Evolutionary conservation across 768 basidiomycete species (phyloP), one percentile per base, ranked within the genome.

Genomic region (Amanita exitialis): DNA sequence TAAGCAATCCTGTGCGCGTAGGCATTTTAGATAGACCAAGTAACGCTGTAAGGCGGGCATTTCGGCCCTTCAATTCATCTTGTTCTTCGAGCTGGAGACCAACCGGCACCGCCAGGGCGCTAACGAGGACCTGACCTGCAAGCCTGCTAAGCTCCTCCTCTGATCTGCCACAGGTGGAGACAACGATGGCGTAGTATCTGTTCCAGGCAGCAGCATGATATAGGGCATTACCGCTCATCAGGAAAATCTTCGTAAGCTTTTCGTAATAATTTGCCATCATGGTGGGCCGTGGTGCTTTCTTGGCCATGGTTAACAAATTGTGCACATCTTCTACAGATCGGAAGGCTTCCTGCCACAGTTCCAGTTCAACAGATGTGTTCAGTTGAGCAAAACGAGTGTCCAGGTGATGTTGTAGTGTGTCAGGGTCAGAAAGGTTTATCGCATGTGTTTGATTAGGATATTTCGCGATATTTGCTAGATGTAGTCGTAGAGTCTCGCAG

Each of bases 231-330:
- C 91, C 89, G 54, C 87, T 90, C 74, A 93, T 95, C 60, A 94
- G 76, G 75, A 97, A 99, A 56, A 99, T 95, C 62, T 86, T 87
- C 38, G 94, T 90, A 56, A 97, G 80, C 69, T 98, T 97, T 66
- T 97, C 93, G 69, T 98, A 98, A 70, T 97, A 98, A 66, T 90
- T 92, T 53, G 92, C 91, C 94, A 98, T 97, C 92, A 97, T 95
- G 10, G 84, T 77, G 0, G 91, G 90, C 30, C 91, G 83, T 1
- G 92, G 90, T 0, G 90, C 82, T 68, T 93, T 95, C 66, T 95
- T 95, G 25, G 88, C 86, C 79, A 91, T 83, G 9, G 84, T 89
- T 57, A 99, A 80, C 32, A 98, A 78, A 60, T 93, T 92, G 71
- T 98, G 95, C 35, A 97, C 89, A 65, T 99, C 95, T 66, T 99